Base-by-base conservation (phyloP, 2,329 filamentous ascomycete species). In the Fusarium secorum region DNA sequence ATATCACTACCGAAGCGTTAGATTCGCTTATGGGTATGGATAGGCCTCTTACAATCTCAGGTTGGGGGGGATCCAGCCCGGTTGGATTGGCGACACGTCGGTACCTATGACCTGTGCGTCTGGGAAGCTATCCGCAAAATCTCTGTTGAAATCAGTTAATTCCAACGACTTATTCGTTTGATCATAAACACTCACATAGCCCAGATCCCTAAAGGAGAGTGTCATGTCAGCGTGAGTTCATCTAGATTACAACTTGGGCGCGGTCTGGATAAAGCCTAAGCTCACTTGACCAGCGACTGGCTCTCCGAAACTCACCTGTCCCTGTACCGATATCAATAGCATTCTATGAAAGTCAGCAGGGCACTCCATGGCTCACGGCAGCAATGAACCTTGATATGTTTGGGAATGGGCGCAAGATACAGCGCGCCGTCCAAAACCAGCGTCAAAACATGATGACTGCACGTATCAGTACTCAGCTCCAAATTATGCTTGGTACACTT, bases 41-140 rank as follows among this genome's bases (percentile, higher is more conserved):
- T 17, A 8, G 4, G 5, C 0, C 0, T 5, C 39, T 49, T 41
- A 69, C 71, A 73, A 71, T 44, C 63, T 7, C 1, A 73, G 17
- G 15, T 71, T 73, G 2, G 60, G 44, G 2, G 70, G 70, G 11
- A 66, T 57, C 70, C 66, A 72, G 14, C 60, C 45, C 1, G 66
- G 66, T 22, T 72, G 70, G 4, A 73, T 73, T 2, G 70, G 69
- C 0, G 70, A 73, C 2, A 73, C 54, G 5, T 73, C 70, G 0
- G 70, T 73, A 4, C 70, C 70, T 14, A 73, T 60, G 9, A 72
- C 63, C 10, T 72, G 35, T 0, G 70, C 11, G 2, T 60, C 26
- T 0, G 70, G 60, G 1, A 68, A 68, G 8, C 49, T 51, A 33
- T 70, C 64, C 2, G 71, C 71, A 10, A 72, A 70, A 18, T 66